These are phyloP conservation scores for Datura wrightii DNA, from an alignment of 257 asterid genomes.

Conservation along the genomic window DNA sequence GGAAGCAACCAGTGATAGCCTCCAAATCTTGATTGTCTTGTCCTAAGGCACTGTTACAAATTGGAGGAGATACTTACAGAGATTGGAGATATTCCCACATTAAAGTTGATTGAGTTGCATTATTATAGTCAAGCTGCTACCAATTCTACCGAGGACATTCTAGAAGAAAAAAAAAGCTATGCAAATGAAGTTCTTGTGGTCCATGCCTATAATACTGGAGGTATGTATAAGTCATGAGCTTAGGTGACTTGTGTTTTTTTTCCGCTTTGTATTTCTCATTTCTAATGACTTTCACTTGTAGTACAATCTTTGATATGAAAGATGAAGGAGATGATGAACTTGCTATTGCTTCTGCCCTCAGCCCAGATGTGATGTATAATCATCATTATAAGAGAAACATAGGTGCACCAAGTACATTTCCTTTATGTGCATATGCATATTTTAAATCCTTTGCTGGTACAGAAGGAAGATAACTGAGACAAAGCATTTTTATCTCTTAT, in stretches of 20 bases:
- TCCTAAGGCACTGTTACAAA: not conserved
- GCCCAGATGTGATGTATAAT: not conserved
- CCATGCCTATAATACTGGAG: not conserved
- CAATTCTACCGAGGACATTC: constrained; percentile 7
- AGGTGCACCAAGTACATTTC: not conserved
- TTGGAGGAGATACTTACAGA: constrained; percentile 30
- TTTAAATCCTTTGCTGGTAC: too few relatives aligned
- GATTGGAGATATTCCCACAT: constrained; percentile 30
- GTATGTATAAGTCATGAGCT: not conserved
- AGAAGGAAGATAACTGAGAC: too few relatives aligned
- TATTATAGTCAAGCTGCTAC: not conserved
- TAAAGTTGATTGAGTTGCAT: constrained; percentile 21
- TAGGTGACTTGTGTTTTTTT: not conserved
- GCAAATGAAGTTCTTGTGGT: constrained; percentile 25
- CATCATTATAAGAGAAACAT: not conserved
- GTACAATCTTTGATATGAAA: not conserved
- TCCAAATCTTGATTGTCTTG: constrained; percentile 34
- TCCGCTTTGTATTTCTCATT: not conserved
- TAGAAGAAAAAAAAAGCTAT: constrained; percentile 13
- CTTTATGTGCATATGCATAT: too few relatives aligned
- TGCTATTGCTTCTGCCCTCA: not conserved
- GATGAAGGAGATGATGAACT: not conserved
- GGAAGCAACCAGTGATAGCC: constrained; percentile 28
- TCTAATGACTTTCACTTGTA: not conserved
- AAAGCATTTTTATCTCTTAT: too few relatives aligned